phyloP scores from a whole-genome alignment of 371 early-diverging fungal species.

The Nematocida parisii region DNA sequence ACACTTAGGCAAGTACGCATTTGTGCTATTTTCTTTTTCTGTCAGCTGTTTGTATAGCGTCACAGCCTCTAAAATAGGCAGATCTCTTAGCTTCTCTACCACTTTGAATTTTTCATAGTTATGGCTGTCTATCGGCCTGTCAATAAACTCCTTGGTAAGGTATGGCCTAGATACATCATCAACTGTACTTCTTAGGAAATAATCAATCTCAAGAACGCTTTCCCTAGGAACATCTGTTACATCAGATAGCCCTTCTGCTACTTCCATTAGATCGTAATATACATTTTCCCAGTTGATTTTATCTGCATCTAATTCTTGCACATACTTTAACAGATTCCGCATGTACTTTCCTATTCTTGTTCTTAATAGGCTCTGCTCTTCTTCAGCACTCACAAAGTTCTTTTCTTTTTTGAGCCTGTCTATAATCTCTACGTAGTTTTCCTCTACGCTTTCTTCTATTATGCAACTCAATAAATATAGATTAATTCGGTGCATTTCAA shows the following conservation, averaged over 20 bases:
- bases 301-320: not conserved
- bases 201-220: conserved; percentile 29
- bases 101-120: not conserved
- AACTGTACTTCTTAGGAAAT: conserved; percentile 11
- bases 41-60: conserved; percentile 2
- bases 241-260: not conserved
- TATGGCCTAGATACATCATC: not conserved
- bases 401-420: conserved; percentile 18
- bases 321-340: conserved; percentile 18
- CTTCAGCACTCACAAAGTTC: not conserved
- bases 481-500: conserved; percentile 50
- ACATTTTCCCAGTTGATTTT: not conserved
- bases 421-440: conserved; percentile 22
- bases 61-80: conserved; percentile 45
- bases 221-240: conserved; percentile 28
- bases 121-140: not conserved
- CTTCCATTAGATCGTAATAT: conserved; percentile 10
- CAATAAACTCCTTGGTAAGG: not conserved
- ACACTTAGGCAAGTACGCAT: conserved; percentile 2
- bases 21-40: conserved; percentile 37
- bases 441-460: conserved; percentile 17
- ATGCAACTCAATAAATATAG: conserved; percentile 41
- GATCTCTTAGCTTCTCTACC: conserved; percentile 6
- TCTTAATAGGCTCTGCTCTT: conserved; percentile 17
- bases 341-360: conserved; percentile 27